These are phyloP conservation scores for Boletus sp. DNA, from an alignment of 768 basidiomycete species.

Conservation along the genomic window DNA sequence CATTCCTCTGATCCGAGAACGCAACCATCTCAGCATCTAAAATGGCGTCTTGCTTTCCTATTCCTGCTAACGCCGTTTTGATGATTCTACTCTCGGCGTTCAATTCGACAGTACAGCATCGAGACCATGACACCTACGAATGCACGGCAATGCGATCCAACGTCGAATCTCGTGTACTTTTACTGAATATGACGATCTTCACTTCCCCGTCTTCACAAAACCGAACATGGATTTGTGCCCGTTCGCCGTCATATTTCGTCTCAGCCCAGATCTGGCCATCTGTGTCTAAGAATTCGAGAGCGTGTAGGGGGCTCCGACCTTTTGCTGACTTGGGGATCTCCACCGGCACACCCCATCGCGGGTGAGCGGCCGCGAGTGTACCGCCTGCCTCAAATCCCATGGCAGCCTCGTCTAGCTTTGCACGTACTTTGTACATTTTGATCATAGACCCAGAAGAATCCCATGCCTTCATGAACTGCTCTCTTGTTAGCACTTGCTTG, in stretches of 20 bases:
- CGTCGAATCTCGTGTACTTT: conserved; percentile 83
- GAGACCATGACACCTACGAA: conserved; percentile 24
- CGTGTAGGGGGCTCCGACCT: conserved; percentile 57
- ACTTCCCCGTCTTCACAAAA: conserved; percentile 35
- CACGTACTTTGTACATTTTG: conserved; percentile 49
- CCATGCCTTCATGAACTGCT: conserved; percentile 71
- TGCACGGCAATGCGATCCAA: conserved; percentile 69
- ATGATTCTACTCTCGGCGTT: conserved; percentile 46
- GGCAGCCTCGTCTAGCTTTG: conserved; percentile 57
- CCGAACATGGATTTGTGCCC: conserved; percentile 88
- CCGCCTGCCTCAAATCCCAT: conserved; percentile 38
- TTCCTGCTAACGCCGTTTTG: conserved; percentile 49
- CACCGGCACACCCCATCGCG: conserved; percentile 57
- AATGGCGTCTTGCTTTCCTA: conserved; percentile 43
- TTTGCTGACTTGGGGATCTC: conserved; percentile 84
- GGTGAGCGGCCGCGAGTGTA: conserved; percentile 27
- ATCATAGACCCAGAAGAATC: conserved; percentile 56
- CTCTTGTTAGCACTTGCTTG: conserved; percentile 50
- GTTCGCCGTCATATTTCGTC: conserved; percentile 92
- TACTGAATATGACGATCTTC: conserved; percentile 79
- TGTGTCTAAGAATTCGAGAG: conserved; percentile 39
- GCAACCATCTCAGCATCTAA: conserved; percentile 92
- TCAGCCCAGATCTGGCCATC: conserved; percentile 66
- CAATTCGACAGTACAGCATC: neutral
- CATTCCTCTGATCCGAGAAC: conserved; percentile 51